Conservation (phyloP, 192 early-diverging fungal species). For the Rhizophagus clarus region DNA sequence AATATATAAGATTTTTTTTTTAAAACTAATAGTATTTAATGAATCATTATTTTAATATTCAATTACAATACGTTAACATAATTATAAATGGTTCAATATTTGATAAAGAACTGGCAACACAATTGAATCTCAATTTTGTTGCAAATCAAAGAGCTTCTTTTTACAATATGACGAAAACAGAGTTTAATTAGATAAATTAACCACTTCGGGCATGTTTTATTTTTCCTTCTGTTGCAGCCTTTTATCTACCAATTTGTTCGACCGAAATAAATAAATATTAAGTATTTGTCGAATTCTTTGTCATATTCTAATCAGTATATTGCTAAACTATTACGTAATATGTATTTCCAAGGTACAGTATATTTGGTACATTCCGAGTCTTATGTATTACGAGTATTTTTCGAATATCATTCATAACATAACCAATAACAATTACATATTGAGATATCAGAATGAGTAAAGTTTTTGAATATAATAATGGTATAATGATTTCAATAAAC, state of each 20-base stretch:
- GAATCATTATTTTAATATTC: not conserved
- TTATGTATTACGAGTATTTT: too few relatives aligned
- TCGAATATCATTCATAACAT: too few relatives aligned
- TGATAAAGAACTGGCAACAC: not conserved
- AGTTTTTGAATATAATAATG: too few relatives aligned
- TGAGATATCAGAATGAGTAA: too few relatives aligned
- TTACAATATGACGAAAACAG: constrained; percentile 4
- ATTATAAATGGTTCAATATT: not conserved
- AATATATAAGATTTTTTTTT: not conserved
- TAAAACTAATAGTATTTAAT: not conserved
- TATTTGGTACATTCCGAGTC: too few relatives aligned
- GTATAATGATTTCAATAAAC: too few relatives aligned
- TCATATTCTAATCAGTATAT: not conserved
- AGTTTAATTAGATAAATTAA: constrained; percentile 25
- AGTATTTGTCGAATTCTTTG: not conserved
- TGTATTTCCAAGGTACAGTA: too few relatives aligned
- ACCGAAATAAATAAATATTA: not conserved
- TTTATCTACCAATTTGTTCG: constrained; percentile 7
- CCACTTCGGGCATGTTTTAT: constrained; percentile 10
- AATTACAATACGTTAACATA: not conserved
- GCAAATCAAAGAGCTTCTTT: not conserved
- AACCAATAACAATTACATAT: too few relatives aligned
- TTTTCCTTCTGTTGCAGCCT: not conserved
- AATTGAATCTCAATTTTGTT: constrained; percentile 9
- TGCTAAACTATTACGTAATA: constrained; percentile 16